A percentile compares a stretch with the other conserved stretches of the same genome.
phyloP scores from a whole-genome alignment of 805 yeast genomes.

The Cyberlindnera nakhonratchasimensis region DNA sequence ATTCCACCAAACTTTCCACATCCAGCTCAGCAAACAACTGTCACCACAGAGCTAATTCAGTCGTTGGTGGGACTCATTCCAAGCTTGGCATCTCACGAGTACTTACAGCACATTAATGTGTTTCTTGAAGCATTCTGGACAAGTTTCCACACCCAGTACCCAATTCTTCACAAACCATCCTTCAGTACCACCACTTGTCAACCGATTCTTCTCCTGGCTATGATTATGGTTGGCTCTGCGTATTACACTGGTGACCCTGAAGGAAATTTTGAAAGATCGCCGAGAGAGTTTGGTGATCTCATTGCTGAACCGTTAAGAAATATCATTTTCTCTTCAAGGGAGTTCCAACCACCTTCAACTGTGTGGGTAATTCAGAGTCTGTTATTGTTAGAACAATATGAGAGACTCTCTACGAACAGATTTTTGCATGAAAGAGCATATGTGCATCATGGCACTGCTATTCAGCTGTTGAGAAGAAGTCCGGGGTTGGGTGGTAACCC shows the following conservation, averaged over 20 bases:
- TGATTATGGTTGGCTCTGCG: slow-evolving; percentile 39
- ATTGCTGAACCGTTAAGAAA: slow-evolving; percentile 56
- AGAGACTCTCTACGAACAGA: slow-evolving; percentile 67
- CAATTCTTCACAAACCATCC: slow-evolving; percentile 49
- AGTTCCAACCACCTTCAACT: slow-evolving; percentile 72
- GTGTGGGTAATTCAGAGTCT: slow-evolving; percentile 76
- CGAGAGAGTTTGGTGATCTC: slow-evolving; percentile 31
- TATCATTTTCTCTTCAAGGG: slow-evolving; percentile 64
- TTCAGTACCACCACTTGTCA: slow-evolving; percentile 48
- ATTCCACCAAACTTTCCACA: slow-evolving; percentile 31
- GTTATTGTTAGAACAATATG: slow-evolving; percentile 71
- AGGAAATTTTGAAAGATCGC: slow-evolving; percentile 13
- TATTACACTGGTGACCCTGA: slow-evolving; percentile 23
- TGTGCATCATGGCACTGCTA: slow-evolving; percentile 82
- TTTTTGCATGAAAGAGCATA: slow-evolving; percentile 77
- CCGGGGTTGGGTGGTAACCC: slow-evolving; percentile 77
- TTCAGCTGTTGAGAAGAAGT: slow-evolving; percentile 71
- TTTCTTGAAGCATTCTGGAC: slow-evolving; percentile 29
- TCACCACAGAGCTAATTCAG: slow-evolving; percentile 24
- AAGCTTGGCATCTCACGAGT: slow-evolving; percentile 21
- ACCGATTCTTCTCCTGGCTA: slow-evolving; percentile 48
- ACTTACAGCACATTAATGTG: slow-evolving; percentile 22
- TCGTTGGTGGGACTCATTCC: slow-evolving; percentile 22
- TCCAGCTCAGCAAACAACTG: slow-evolving; percentile 27
- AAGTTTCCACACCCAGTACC: slow-evolving; percentile 41